Evolutionary conservation across 805 yeast species (phyloP).

Genomic region (Schizosaccharomyces osmophilus): DNA sequence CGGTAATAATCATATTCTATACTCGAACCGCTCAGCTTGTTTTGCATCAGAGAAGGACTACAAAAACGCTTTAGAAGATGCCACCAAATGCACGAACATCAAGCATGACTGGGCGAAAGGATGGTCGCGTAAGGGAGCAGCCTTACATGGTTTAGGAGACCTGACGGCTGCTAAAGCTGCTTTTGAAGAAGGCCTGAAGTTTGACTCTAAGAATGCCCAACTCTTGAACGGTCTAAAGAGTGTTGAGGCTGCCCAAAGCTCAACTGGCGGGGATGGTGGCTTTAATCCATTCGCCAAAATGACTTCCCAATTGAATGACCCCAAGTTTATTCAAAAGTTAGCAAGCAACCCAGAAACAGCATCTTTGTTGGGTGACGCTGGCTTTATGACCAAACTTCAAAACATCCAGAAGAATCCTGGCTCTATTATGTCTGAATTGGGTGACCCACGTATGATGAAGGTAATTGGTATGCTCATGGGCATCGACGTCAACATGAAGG

Average conservation of each 20-base stretch:
- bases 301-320: constrained; percentile 57
- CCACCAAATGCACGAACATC: constrained; percentile 55
- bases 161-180: constrained; percentile 47
- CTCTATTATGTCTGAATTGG: constrained; percentile 40
- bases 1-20: constrained; percentile 61
- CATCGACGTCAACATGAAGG: constrained; percentile 22
- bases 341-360: constrained; percentile 68
- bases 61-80: constrained; percentile 56
- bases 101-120: constrained; percentile 89
- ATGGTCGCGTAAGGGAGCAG: constrained; percentile 79
- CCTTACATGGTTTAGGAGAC: constrained; percentile 65
- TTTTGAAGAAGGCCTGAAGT: constrained; percentile 54
- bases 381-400: constrained; percentile 42
- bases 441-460: constrained; percentile 72
- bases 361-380: constrained; percentile 69
- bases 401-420: constrained; percentile 40
- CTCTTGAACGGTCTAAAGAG: constrained; percentile 61
- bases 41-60: constrained; percentile 61
- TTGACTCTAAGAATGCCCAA: constrained; percentile 62
- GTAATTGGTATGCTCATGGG: constrained; percentile 72
- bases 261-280: constrained; percentile 21
- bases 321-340: constrained; percentile 49
- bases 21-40: constrained; percentile 81
- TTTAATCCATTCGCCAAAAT: constrained; percentile 46
- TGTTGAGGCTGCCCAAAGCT: constrained; percentile 34